Percentiles rank a stretch among this genome's conserved stretches.
phyloP scores from a whole-genome alignment of 257 asterid genomes.

The Jacaranda copaia region DNA sequence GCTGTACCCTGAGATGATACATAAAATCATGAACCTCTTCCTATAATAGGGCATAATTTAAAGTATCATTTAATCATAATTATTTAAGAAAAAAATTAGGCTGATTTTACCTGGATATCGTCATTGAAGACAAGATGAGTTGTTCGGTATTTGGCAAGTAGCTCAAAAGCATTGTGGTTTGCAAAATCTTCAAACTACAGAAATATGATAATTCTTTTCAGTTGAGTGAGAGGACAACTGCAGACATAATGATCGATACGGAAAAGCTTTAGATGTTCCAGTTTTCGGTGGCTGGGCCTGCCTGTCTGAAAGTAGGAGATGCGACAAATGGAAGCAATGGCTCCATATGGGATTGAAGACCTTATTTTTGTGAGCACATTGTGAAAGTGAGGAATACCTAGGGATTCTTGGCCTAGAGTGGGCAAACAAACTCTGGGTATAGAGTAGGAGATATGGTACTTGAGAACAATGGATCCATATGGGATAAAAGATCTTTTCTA shows the following conservation, averaged over 20 bases:
- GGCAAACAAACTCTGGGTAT: too few relatives aligned
- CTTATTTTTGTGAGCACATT: too few relatives aligned
- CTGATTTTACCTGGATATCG: slow-evolving; percentile 66
- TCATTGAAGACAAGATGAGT: slow-evolving; percentile 83
- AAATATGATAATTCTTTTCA: neutral
- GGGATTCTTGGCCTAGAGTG: too few relatives aligned
- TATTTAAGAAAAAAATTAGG: neutral
- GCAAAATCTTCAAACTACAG: slow-evolving; percentile 83
- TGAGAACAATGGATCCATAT: too few relatives aligned
- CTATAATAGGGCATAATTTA: neutral
- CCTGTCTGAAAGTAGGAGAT: too few relatives aligned
- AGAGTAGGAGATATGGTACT: too few relatives aligned
- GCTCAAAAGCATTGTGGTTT: slow-evolving; percentile 79
- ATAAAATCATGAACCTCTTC: slow-evolving; percentile 1
- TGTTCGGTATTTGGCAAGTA: slow-evolving; percentile 64
- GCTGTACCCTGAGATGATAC: slow-evolving; percentile 71
- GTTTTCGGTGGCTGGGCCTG: neutral
- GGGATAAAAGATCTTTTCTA: too few relatives aligned
- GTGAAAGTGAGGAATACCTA: too few relatives aligned
- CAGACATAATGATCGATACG: neutral
- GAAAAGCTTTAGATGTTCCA: neutral
- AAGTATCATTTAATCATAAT: too few relatives aligned
- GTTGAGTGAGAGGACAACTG: slow-evolving; percentile 8
- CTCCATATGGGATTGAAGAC: too few relatives aligned
- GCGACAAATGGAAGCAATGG: too few relatives aligned